Percentiles rank a stretch among this genome's conserved stretches.
Evolutionary conservation across 129 eudicot genomes (phyloP).

Genomic region (Artemisia tridentata): DNA sequence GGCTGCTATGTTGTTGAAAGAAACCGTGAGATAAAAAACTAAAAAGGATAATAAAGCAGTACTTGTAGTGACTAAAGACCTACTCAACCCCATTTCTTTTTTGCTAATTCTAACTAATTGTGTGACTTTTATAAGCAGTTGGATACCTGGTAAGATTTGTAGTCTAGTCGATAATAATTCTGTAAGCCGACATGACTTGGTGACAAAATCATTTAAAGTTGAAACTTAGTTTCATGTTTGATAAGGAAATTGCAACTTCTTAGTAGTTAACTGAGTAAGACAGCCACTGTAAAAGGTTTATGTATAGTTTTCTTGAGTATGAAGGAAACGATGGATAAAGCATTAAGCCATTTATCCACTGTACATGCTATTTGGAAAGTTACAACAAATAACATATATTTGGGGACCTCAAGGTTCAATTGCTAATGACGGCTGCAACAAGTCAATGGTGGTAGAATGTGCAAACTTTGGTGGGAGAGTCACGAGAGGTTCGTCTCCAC

Average conservation of each 20-base stretch:
- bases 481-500: conserved; percentile 42
- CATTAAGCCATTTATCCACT: not conserved
- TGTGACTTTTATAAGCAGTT: conserved; percentile 22
- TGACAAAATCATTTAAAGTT: conserved; percentile 32
- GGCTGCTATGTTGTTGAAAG: conserved; percentile 37
- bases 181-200: conserved; percentile 4
- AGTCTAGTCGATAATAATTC: conserved; percentile 16
- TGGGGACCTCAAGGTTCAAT: not conserved
- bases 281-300: conserved; percentile 31
- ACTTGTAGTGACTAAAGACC: conserved; percentile 32
- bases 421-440: conserved; percentile 25
- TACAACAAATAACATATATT: conserved; percentile 13
- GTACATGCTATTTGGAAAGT: not conserved
- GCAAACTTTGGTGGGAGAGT: conserved; percentile 60
- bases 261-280: conserved; percentile 36
- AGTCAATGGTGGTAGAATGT: conserved; percentile 47
- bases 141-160: not conserved
- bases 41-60: conserved; percentile 39
- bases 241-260: conserved; percentile 34
- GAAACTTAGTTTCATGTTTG: conserved; percentile 20
- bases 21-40: conserved; percentile 33
- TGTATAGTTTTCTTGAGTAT: conserved; percentile 26
- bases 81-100: conserved; percentile 40
- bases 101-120: conserved; percentile 5
- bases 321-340: conserved; percentile 25